phyloP scores from a whole-genome alignment of 176 grass and related monocot species.

The Poa pratensis region DNA sequence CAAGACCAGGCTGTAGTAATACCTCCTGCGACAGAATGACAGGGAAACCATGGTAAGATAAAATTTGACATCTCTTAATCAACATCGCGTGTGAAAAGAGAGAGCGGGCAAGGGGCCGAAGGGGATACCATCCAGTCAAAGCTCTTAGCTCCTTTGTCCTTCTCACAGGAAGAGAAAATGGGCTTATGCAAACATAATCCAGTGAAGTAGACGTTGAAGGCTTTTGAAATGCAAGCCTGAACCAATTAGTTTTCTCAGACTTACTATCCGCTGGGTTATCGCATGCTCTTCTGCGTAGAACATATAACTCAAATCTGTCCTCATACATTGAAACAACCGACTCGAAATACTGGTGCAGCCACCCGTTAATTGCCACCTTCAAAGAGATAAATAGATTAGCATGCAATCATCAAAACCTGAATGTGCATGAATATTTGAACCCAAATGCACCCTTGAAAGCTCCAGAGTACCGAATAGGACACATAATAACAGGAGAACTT shows the following conservation, averaged over 20 bases:
- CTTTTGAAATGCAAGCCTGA: constrained; percentile 61
- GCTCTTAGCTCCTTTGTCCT: constrained; percentile 86
- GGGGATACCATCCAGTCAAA: constrained; percentile 80
- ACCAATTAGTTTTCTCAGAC: constrained; percentile 59
- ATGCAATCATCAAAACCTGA: constrained; percentile 9
- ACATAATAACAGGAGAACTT: constrained; percentile 23
- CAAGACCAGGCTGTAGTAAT: constrained; percentile 89
- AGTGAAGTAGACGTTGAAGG: constrained; percentile 33
- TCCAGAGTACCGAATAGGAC: constrained; percentile 7
- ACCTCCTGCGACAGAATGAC: constrained; percentile 72
- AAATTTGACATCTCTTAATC: not conserved
- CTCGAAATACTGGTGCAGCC: constrained; percentile 83
- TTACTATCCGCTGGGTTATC: constrained; percentile 47
- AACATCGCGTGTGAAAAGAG: not conserved
- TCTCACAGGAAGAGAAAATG: constrained; percentile 81
- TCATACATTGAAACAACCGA: constrained; percentile 92
- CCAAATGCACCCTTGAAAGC: not conserved
- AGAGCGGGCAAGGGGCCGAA: not conserved
- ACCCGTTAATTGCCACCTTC: constrained; percentile 84
- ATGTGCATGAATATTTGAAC: constrained; percentile 4
- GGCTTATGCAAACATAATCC: constrained; percentile 69
- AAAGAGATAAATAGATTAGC: constrained; percentile 50
- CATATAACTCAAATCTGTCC: constrained; percentile 81
- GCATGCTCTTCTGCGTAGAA: constrained; percentile 59
- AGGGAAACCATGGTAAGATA: constrained; percentile 13